Percentiles rank a stretch among this genome's conserved stretches.
Conservation (phyloP, 164 flowering plant species). For the Malania oleifera region DNA sequence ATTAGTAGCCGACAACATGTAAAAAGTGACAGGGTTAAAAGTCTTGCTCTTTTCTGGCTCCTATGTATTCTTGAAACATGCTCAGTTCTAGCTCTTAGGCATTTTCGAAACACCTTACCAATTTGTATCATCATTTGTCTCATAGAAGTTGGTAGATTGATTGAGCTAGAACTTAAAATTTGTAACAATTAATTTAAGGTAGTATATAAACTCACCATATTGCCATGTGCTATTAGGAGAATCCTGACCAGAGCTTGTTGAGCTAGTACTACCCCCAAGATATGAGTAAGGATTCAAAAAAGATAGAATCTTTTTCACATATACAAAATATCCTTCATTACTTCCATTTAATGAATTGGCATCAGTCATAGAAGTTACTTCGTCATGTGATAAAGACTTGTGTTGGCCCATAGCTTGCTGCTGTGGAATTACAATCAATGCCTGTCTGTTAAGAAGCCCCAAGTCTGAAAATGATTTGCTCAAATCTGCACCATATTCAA, state of each 20-base stretch:
- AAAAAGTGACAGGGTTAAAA: too few species aligned
- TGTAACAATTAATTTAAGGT: background rate
- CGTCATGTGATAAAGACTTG: slow-evolving; percentile 17
- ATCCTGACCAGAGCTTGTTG: slow-evolving; percentile 37
- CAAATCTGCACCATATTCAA: slow-evolving; percentile 46
- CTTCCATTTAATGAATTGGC: slow-evolving; percentile 25
- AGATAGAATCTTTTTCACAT: slow-evolving; percentile 43
- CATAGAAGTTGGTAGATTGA: too few species aligned
- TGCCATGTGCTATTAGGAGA: slow-evolving; percentile 40
- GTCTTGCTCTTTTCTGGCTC: too few species aligned
- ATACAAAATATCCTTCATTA: slow-evolving; percentile 51
- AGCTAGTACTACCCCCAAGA: slow-evolving; percentile 38
- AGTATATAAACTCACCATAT: slow-evolving; percentile 41
- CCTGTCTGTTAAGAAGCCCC: slow-evolving; percentile 62
- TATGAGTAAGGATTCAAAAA: slow-evolving; percentile 72
- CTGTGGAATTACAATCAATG: slow-evolving; percentile 66
- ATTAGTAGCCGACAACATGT: too few species aligned
- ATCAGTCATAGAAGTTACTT: slow-evolving; percentile 10
- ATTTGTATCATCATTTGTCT: too few species aligned
- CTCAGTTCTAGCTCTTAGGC: too few species aligned
- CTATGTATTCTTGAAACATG: too few species aligned
- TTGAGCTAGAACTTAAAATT: too few species aligned
- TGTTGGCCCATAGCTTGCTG: slow-evolving; percentile 13
- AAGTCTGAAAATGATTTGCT: slow-evolving; percentile 51
- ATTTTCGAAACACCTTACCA: too few species aligned